A percentile compares a stretch with the other conserved stretches of the same genome.
Evolutionary conservation across 345 rosid species (phyloP).

Genomic region (Toxicodendron radicans): DNA sequence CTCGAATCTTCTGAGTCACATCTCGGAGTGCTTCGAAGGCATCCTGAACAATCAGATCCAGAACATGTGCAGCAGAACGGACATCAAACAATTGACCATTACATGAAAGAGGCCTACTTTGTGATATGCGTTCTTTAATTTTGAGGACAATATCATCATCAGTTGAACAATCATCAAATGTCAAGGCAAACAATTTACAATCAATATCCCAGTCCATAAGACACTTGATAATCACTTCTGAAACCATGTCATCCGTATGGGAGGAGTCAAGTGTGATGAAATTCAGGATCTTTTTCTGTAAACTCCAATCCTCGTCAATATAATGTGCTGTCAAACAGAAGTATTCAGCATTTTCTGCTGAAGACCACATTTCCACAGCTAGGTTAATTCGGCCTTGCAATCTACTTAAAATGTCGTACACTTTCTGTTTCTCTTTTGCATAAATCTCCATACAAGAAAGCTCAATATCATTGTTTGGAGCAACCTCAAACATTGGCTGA

Average conservation of each 20-base stretch:
- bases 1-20: constrained; percentile 72
- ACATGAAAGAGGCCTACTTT: constrained; percentile 53
- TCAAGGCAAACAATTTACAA: constrained; percentile 79
- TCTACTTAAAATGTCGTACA: constrained; percentile 52
- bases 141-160: constrained; percentile 66
- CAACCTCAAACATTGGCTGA: constrained; percentile 79
- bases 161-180: constrained; percentile 62
- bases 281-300: constrained; percentile 76
- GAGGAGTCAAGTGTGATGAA: constrained; percentile 78
- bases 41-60: constrained; percentile 63
- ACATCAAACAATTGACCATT: constrained; percentile 73
- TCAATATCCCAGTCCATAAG: constrained; percentile 87
- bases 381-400: constrained; percentile 75
- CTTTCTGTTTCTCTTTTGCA: constrained; percentile 72
- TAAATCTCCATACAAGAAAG: constrained; percentile 75
- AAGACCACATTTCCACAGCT: constrained; percentile 77
- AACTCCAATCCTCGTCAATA: constrained; percentile 83
- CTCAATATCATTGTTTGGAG: constrained; percentile 57
- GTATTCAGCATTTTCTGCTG: constrained; percentile 50
- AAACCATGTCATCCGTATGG: constrained; percentile 80
- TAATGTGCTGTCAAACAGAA: constrained; percentile 73
- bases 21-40: constrained; percentile 58
- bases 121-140: constrained; percentile 63
- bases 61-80: constrained; percentile 69
- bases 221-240: constrained; percentile 73